These are phyloP conservation scores for Coemansia sp. DNA, from an alignment of 192 early-diverging fungal genomes.

Conservation along the genomic window DNA sequence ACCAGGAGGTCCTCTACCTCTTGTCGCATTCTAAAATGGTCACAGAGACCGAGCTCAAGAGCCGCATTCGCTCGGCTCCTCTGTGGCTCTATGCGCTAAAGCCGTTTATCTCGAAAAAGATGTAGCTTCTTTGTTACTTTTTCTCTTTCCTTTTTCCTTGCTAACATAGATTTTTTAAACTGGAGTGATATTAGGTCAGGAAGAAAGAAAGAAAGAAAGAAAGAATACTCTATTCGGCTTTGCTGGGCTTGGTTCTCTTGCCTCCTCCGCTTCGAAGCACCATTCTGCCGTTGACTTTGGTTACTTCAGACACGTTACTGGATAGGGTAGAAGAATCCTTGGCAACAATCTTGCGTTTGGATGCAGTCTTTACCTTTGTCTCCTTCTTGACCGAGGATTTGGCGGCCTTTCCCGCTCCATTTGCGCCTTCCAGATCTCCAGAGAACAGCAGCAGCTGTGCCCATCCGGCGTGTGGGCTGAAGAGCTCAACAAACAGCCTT, in stretches of 20 bases:
- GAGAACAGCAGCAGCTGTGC: constrained; percentile 67
- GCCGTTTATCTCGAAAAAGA: constrained; percentile 51
- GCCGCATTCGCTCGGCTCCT: constrained; percentile 33
- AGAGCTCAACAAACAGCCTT: constrained; percentile 70
- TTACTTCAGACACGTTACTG: not conserved
- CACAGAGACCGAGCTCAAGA: constrained; percentile 21
- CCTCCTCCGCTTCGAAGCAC: not conserved
- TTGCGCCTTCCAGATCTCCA: constrained; percentile 35
- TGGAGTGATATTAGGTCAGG: not conserved
- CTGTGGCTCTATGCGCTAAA: constrained; percentile 45
- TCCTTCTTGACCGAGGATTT: constrained; percentile 6
- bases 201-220: too few species aligned
- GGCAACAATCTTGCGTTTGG: constrained; percentile 24
- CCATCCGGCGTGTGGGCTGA: constrained; percentile 84
- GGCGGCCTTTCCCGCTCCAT: not conserved
- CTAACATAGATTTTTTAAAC: not conserved
- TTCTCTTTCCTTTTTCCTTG: not conserved
- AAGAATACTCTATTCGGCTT: not conserved
- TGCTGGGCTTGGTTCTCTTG: not conserved
- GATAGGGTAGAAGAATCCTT: not conserved
- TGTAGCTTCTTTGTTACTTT: constrained; percentile 27
- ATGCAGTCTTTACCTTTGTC: not conserved
- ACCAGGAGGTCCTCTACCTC: constrained; percentile 38
- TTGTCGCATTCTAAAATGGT: constrained; percentile 39
- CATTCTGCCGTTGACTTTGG: not conserved